Evolutionary conservation across 129 eudicot genomes (phyloP), one percentile per base, ranked within the genome.

Genomic region (Chrysanthemum seticuspe): DNA sequence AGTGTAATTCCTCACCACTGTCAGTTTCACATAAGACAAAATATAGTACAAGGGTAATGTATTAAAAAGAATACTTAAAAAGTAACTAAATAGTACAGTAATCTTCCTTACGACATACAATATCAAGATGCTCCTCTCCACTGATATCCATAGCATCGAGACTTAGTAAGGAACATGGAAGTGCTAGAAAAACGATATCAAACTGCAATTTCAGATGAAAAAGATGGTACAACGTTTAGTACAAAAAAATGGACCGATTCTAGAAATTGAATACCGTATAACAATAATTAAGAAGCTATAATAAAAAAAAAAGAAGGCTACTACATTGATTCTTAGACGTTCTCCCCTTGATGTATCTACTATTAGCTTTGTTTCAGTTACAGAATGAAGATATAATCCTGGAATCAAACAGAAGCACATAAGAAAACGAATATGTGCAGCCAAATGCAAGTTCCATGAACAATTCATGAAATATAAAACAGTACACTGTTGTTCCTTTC

Each of bases 71-170:
- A 19, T 19, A 19, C 21, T 19, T 0, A 19, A 13, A 19, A 13
- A 56, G 71, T 45, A 18, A 66, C 64, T 57, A 19, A 31, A 56
- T 53, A 57, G 6, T 68, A 51, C 56, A 57, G 62, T 34, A 27
- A 67, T 61, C 73, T 72, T 53, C 15, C 57, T 60, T 34, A 55
- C 73, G 69, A 88, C 96, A 57, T 89, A 92, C 98, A 74, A 92
- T 83, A 72, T 89, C 96, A 81, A 89, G 86, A 71, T 89, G 98
- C 77, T 89, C 94, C 78, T 92, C 95, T 71, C 98, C 98, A 71
- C 96, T 87, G 66, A 92, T 92, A 85, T 92, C 98, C 96, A 92
- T 92, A 47, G 96, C 98, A 82, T 92, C 98, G 63, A 87, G 53
- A 81, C 98, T 92, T 78, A 92, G 72, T 45, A 89, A 83, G 71